A percentile compares a stretch with the other conserved stretches of the same genome.
These are phyloP conservation scores for Entelexis paramagnoliae DNA, from an alignment of 1,139 yeast genomes.

Conservation along the genomic window DNA sequence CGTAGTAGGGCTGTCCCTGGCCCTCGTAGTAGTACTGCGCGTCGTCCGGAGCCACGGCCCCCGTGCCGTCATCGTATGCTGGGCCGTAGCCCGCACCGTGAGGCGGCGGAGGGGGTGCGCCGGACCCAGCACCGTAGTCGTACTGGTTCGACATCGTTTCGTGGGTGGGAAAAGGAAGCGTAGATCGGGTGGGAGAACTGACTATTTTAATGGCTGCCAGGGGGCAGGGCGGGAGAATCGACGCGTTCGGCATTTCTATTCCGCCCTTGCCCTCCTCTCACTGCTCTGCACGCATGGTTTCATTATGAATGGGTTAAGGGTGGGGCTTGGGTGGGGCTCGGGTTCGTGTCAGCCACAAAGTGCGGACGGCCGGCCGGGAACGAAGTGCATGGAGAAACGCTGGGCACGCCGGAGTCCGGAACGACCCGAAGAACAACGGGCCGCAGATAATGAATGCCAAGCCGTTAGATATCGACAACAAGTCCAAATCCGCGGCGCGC, in stretches of 20 bases:
- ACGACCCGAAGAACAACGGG: neutral
- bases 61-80: constrained; percentile 30
- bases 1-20: constrained; percentile 27
- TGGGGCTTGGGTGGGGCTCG: constrained; percentile 4
- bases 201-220: constrained; percentile 2
- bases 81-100: constrained; percentile 26
- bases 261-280: neutral
- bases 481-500: neutral
- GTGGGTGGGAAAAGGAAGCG: constrained; percentile 2
- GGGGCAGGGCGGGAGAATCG: constrained; percentile 7
- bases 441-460: neutral
- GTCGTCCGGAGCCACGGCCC: constrained; percentile 6
- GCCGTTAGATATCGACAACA: neutral
- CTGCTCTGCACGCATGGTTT: neutral
- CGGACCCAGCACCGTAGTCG: constrained; percentile 22
- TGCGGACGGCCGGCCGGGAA: neutral
- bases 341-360: constrained; percentile 1
- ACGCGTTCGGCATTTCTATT: constrained; percentile 6
- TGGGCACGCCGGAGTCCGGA: neutral
- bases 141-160: constrained; percentile 23
- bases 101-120: constrained; percentile 15
- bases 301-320: neutral
- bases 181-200: neutral
- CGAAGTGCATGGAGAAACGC: neutral
- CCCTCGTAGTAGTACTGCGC: constrained; percentile 27